Conservation (phyloP, 2,329 filamentous ascomycete genomes). For the Apiospora koreana region DNA sequence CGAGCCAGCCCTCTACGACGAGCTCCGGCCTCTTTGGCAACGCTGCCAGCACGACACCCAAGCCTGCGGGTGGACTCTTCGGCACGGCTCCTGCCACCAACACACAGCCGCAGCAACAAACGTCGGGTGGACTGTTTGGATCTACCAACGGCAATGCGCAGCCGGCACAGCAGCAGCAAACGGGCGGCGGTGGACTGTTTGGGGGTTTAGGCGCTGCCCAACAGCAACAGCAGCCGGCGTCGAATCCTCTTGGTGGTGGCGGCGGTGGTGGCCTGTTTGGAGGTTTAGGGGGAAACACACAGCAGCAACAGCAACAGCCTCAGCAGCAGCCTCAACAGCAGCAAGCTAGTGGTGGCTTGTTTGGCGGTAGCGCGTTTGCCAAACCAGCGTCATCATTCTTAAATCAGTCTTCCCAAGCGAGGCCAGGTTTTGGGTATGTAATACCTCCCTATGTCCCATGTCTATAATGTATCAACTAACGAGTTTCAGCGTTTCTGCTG, state of each 20-base stretch:
- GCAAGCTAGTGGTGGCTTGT: constrained; percentile 16
- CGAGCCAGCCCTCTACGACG: constrained; percentile 21
- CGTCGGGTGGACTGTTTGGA: constrained; percentile 26
- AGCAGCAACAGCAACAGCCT: constrained; percentile 9
- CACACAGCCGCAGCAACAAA: constrained; percentile 20
- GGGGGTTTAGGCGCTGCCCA: constrained; percentile 18
- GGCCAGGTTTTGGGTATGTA: constrained; percentile 34
- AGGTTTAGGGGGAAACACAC: constrained; percentile 10
- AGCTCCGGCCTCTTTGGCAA: constrained; percentile 23
- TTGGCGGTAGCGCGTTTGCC: constrained; percentile 11
- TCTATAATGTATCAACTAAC: not conserved
- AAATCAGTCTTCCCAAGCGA: constrained; percentile 27
- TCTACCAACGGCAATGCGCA: constrained; percentile 19
- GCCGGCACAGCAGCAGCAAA: constrained; percentile 18
- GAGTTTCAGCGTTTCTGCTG: not conserved
- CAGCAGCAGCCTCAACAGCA: constrained; percentile 11
- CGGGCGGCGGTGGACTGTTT: constrained; percentile 30
- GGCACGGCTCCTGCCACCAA: constrained; percentile 17
- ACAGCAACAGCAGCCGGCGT: not conserved
- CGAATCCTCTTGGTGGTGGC: too few species aligned
- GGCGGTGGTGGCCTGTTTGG: constrained; percentile 31
- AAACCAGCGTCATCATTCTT: constrained; percentile 18
- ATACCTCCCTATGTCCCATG: not conserved
- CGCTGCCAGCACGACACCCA: constrained; percentile 26
- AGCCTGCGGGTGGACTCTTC: constrained; percentile 22